Conservation (phyloP, 1,139 yeast genomes). For the Saccharomyces hybrid region DNA sequence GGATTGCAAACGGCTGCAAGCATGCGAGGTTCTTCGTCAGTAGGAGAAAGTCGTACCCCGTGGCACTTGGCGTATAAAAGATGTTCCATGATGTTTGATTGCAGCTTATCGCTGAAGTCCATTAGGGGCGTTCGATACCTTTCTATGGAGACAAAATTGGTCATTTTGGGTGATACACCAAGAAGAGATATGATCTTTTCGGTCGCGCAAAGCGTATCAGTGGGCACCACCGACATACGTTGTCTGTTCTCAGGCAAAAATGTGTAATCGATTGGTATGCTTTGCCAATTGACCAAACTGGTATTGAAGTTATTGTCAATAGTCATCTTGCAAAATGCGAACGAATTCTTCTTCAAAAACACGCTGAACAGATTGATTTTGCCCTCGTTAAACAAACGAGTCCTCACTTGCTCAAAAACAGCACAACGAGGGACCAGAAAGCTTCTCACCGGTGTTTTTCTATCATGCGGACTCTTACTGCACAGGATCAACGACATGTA, state of each 20-base stretch:
- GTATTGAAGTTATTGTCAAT: background rate
- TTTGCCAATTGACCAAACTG: background rate
- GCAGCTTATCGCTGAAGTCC: background rate
- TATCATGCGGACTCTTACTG: background rate
- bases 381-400: background rate
- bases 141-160: background rate
- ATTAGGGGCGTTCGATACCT: background rate
- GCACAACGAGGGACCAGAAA: background rate
- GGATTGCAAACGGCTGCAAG: background rate
- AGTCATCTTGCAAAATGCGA: background rate
- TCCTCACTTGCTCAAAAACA: background rate
- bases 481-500: background rate
- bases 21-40: background rate
- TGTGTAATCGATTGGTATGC: background rate
- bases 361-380: background rate
- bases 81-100: background rate
- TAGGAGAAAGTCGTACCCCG: background rate
- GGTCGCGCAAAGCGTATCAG: background rate
- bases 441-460: background rate
- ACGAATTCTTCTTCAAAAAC: background rate
- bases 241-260: background rate
- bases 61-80: background rate
- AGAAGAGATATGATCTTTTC: background rate
- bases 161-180: background rate
- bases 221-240: background rate